Evolutionary conservation across 129 eudicot genomes (phyloP), one percentile per base, ranked within the genome.

Genomic region (Tagetes patula): DNA sequence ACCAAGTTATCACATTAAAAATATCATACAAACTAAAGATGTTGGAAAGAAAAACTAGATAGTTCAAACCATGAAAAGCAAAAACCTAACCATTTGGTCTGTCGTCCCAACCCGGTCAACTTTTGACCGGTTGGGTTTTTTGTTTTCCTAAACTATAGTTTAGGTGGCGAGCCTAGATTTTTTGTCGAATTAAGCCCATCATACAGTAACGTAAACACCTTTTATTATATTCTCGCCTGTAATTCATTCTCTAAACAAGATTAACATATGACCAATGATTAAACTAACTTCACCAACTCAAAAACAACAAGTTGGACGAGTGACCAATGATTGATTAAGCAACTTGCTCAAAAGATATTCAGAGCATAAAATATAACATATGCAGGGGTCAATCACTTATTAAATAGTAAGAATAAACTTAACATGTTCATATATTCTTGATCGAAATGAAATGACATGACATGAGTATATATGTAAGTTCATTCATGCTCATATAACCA

Each of bases 391-490:
- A 10, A 34, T 34, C 42, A 60, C 33, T 27, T 10, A 37, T 60
- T 3, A 53, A 65, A 71, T 71, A 65, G 72, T 65, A 67, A 68
- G 48, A 69, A 34, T 69, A 53, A 41, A 73, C 69, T 33, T 56
- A 67, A 78, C 72, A 43, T 67, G 43, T 10, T 67, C 80, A 75
- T 46, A 54, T 67, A 66, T 73, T 67, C 27, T 20, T 20, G 27
- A 20, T 20, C 27, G 27, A 20, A 20, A 20, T 75, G 67, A 66
- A 75, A 10, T 67, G 67, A 76, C 48, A 34, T 34, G 60, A 36
- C 65, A 60, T 33, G 42, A 42, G 27, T 34, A 37, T 8, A 46
- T n/a, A 42, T 56, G 63, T 48, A 48, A 13, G 59, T 53, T 53
- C 37, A 37, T 32, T 67, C 66, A 45, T 40, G 50, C 68, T 68